phyloP scores from a whole-genome alignment of 805 yeast genomes.

The Vanderwaltozyma verrucispora region DNA sequence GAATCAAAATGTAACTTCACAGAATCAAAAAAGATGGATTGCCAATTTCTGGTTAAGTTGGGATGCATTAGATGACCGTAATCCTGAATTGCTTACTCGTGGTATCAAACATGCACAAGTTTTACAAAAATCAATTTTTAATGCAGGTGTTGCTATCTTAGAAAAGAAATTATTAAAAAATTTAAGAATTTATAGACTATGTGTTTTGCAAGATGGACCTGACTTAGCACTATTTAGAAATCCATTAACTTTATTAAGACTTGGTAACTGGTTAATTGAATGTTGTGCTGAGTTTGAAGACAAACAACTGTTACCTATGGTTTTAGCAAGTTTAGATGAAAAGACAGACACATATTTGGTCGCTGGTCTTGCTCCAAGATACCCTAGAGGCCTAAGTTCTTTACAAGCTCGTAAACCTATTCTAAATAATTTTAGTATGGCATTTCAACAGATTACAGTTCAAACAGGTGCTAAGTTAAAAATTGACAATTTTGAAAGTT shows the following conservation, averaged over 20 bases:
- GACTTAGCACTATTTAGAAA: constrained; percentile 69
- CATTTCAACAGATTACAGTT: constrained; percentile 80
- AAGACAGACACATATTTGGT: constrained; percentile 71
- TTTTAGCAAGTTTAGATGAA: constrained; percentile 72
- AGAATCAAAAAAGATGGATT: constrained; percentile 48
- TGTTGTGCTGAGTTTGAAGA: constrained; percentile 73
- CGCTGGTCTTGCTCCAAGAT: constrained; percentile 80
- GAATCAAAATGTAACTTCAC: constrained; percentile 7
- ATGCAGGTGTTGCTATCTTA: constrained; percentile 80
- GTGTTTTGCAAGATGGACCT: constrained; percentile 84
- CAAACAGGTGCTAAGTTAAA: constrained; percentile 80
- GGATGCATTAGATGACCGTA: constrained; percentile 46
- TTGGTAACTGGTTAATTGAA: constrained; percentile 88
- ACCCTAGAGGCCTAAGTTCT: constrained; percentile 40
- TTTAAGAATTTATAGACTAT: constrained; percentile 69
- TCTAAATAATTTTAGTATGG: constrained; percentile 76
- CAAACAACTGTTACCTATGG: constrained; percentile 60
- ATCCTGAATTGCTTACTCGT: constrained; percentile 22
- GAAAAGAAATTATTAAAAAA: constrained; percentile 76
- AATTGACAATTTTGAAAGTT: constrained; percentile 90
- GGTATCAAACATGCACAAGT: constrained; percentile 81
- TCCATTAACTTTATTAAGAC: constrained; percentile 72
- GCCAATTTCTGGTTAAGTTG: constrained; percentile 61
- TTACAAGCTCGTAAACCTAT: constrained; percentile 33
- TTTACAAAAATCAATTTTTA: constrained; percentile 73